phyloP scores from a whole-genome alignment of 345 rosid species.

The thale cress (Arabidopsis thaliana) region DNA sequence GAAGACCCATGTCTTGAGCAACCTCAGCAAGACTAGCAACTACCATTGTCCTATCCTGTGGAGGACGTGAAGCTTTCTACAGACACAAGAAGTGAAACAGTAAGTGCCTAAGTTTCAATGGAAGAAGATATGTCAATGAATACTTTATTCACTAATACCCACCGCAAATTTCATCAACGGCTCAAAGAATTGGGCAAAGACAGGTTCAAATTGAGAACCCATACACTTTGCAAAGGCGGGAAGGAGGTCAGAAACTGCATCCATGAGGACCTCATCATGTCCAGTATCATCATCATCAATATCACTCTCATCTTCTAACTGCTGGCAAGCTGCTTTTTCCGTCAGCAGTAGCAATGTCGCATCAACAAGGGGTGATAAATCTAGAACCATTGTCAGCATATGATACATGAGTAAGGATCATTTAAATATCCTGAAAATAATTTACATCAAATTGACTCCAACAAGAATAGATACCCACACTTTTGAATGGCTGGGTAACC shows the following conservation, averaged over 20 bases:
- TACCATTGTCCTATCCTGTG: slow-evolving; percentile 94
- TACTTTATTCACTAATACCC: slow-evolving; percentile 42
- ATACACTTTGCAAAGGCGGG: slow-evolving; percentile 97
- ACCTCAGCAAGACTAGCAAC: slow-evolving; percentile 99
- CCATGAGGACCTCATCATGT: slow-evolving; percentile 98
- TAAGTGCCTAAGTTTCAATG: slow-evolving; percentile 37
- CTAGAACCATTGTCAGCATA: slow-evolving; percentile 52
- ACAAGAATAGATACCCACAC: slow-evolving; percentile 61
- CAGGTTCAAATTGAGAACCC: slow-evolving; percentile 92
- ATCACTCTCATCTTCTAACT: slow-evolving; percentile 76
- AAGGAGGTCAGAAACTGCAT: slow-evolving; percentile 97
- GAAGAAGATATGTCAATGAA: slow-evolving; percentile 15
- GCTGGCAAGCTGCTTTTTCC: slow-evolving; percentile 94
- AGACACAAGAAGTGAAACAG: slow-evolving; percentile 40
- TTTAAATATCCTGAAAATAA: background rate
- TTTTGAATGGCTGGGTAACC: slow-evolving; percentile 79
- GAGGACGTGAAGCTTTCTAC: slow-evolving; percentile 87
- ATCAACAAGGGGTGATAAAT: slow-evolving; percentile 78
- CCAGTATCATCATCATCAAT: slow-evolving; percentile 69
- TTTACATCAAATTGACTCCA: slow-evolving; percentile 19
- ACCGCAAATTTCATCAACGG: slow-evolving; percentile 97
- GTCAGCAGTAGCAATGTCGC: slow-evolving; percentile 72
- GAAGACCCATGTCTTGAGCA: slow-evolving; percentile 98
- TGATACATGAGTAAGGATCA: slow-evolving; percentile 6
- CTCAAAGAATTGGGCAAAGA: slow-evolving; percentile 83